Conservation (phyloP, 345 rosid species). For the Brassica napus region Da-Ae NC_063444.1:7378501-7379000, state of each 20-base stretch:
- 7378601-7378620: conserved; percentile 74
- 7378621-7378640: conserved; percentile 87
- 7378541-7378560: neutral
- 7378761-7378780: too few species aligned
- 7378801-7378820: too few species aligned
- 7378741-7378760: too few species aligned
- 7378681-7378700: conserved; percentile 69
- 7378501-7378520: neutral
- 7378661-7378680: conserved; percentile 74
- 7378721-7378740: too few species aligned
- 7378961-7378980: conserved; percentile 62
- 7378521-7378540: neutral
- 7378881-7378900: neutral
- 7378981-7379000: conserved; percentile 87
- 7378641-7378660: conserved; percentile 82
- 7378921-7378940: neutral
- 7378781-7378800: too few species aligned
- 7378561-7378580: neutral
- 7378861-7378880: too few species aligned
- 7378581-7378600: neutral
- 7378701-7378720: conserved; percentile 70
- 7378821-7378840: too few species aligned
- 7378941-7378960: neutral
- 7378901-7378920: too few species aligned
- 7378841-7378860: too few species aligned